A percentile compares a stretch with the other conserved stretches of the same genome.
These are phyloP conservation scores for Bimuria novae-zelandiae DNA, from an alignment of 2,329 filamentous ascomycete genomes.

Conservation along the genomic window DNA sequence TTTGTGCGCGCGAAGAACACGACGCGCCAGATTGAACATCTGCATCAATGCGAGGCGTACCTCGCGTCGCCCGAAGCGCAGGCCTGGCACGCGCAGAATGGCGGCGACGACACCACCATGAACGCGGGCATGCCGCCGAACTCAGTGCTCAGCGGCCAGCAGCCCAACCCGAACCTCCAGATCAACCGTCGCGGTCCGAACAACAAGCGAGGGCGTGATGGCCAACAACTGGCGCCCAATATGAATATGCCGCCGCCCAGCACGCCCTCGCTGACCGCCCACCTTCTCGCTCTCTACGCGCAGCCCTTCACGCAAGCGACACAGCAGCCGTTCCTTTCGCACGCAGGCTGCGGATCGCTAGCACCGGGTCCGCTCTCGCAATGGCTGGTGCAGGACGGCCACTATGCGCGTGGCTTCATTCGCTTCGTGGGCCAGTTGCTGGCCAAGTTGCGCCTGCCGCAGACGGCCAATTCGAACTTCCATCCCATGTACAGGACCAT, in stretches of 20 bases:
- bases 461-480: constrained; percentile 49
- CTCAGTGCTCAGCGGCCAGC: constrained; percentile 51
- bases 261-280: constrained; percentile 58
- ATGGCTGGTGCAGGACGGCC: constrained; percentile 74
- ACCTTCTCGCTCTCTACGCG: constrained; percentile 59
- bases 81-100: constrained; percentile 33
- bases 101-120: constrained; percentile 20
- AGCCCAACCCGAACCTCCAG: constrained; percentile 55
- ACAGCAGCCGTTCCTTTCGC: constrained; percentile 67
- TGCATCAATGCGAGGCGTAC: constrained; percentile 52
- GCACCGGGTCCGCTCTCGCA: constrained; percentile 60
- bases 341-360: constrained; percentile 66
- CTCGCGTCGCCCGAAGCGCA: constrained; percentile 51
- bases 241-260: constrained; percentile 26
- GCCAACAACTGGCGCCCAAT: constrained; percentile 42
- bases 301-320: constrained; percentile 61
- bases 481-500: constrained; percentile 61
- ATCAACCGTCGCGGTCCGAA: constrained; percentile 51
- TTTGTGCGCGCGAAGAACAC: constrained; percentile 57
- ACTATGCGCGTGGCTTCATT: constrained; percentile 73
- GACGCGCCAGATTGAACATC: constrained; percentile 56
- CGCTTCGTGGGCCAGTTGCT: constrained; percentile 69
- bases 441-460: constrained; percentile 62
- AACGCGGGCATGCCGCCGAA: constrained; percentile 23
- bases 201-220: constrained; percentile 44